phyloP scores from a whole-genome alignment of 1,284 basidiomycete genomes.

The Cutaneotrichosporon sp. region DNA sequence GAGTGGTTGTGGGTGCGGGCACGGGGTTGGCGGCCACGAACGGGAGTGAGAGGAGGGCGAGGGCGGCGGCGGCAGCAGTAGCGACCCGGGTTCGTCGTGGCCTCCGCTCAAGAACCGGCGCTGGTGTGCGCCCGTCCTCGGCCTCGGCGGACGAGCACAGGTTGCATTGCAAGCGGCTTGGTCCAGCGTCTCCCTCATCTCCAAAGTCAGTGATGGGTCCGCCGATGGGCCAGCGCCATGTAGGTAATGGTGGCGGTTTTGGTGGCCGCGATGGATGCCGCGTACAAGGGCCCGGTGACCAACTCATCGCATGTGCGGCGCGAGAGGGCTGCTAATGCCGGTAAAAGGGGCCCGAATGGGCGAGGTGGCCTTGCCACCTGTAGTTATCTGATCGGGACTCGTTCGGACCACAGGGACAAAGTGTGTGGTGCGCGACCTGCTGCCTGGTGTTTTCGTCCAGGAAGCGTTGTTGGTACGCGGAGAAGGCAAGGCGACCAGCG shows the following conservation, averaged over 20 bases:
- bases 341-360: neutral
- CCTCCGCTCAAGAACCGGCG: neutral
- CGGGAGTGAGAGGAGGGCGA: conserved; percentile 6
- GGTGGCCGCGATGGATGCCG: conserved; percentile 12
- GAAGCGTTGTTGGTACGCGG: neutral
- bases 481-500: neutral
- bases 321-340: neutral
- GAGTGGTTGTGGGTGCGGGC: conserved; percentile 6
- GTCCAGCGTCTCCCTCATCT: conserved; percentile 26
- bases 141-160: neutral
- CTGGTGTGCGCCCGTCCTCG: conserved; percentile 1
- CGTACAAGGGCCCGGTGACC: neutral
- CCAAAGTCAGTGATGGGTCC: conserved; percentile 30
- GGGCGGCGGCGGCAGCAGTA: conserved; percentile 1
- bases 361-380: conserved; percentile 4
- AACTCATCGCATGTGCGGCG: conserved; percentile 10
- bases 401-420: neutral
- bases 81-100: conserved; percentile 11
- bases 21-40: conserved; percentile 6
- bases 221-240: conserved; percentile 27
- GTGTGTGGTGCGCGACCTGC: neutral
- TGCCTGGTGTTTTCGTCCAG: conserved; percentile 11
- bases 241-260: conserved; percentile 12
- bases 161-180: conserved; percentile 8
- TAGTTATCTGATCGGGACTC: neutral